Base-by-base conservation (phyloP, 179 eudicot genomes). In the Beta macrorhiza region DNA sequence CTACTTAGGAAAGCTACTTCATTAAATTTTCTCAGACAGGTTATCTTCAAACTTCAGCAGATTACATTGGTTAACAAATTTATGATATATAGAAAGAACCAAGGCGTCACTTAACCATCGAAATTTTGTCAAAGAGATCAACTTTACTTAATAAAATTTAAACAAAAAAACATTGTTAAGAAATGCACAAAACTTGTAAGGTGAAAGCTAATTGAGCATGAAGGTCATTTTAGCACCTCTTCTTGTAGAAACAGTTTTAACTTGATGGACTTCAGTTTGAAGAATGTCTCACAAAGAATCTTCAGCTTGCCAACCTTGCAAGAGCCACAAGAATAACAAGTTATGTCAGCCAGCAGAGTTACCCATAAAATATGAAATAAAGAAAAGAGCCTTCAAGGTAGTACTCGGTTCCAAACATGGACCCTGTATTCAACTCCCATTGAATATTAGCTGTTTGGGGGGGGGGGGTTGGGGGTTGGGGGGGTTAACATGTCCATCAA, bases 301-400 rank as follows among this genome's bases (percentile, higher is more conserved):
- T 96, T 96, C 85, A 96, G 90, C 93, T 93, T 95, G 83, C 98
- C 99, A 78, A 96, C 92, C 99, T 94, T 44, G 29, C 2, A 57
- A 16, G 42, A 67, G 53, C 17, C 6, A 67, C 29, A 73, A n/a
- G 47, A 52, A 51, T 53, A 65, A 56, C 58, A 67, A 9, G 65
- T 14, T 15, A 52, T 25, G 52, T 78, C 53, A 67, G 61, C 59
- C 9, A 68, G 52, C 19, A 62, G 67, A 56, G 44, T 55, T 19
- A 77, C 53, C 65, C 67, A 72, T 59, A 70, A 45, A 51, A 65
- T 25, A 25, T 9, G 20, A 72, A 51, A 13, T 25, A 55, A 10
- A 74, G 15, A 17, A 15, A 55, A 0, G 51, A 55, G 65, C 25
- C 1, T 11, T 22, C 25, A 32, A 25, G 82, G 12, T 11, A 70